Base-by-base conservation (phyloP, 2,329 filamentous ascomycete species). In the Pleomassaria siparia region DNA sequence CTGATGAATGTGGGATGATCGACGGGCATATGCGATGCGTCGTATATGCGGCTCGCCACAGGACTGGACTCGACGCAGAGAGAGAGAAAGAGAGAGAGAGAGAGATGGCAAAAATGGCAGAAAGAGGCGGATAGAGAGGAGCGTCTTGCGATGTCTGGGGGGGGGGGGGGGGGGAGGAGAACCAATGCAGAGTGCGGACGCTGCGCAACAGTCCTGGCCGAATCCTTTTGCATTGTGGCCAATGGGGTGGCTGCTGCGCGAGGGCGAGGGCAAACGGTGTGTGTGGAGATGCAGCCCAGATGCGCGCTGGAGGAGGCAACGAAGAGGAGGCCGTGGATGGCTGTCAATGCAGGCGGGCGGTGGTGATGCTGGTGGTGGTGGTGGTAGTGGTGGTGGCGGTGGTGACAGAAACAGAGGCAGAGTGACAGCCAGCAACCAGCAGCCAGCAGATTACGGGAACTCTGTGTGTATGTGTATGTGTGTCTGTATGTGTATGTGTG, bases 191-290 rank as follows among this genome's bases (percentile, higher is more conserved):
- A 49, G 36, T 45, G 26, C 26, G 8, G 46, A 43, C 12, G 49
- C 52, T 49, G 52, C 52, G 49, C 50, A 46, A 55, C 49, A 46
- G 22, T 44, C 15, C 24, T 37, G 36, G 32, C 22, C 11, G 40
- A 26, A 29, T 43, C 28, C 40, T 45, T n/a, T 4, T 11, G 24
- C 13, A n/a, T n/a, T 8, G 12, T 4, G 47, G 35, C 50, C 50
- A 53, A 50, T 50, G 40, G 40, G 39, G 21, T 40, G 5, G 1
- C 22, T 8, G 18, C 12, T 10, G 16, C 6, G 30, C 36, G 28
- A 30, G 33, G 12, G 49, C 37, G 10, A 9, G 20, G 29, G 32
- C 20, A n/a, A 25, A 49, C 15, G 33, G 18, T n/a, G 41, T 29
- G 18, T 36, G 43, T 43, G 43, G 43, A 25, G 47, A 37, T 32